These are phyloP conservation scores for Xylaria nigripes DNA, from an alignment of 495 filamentous ascomycete species.

Conservation along the genomic window DNA sequence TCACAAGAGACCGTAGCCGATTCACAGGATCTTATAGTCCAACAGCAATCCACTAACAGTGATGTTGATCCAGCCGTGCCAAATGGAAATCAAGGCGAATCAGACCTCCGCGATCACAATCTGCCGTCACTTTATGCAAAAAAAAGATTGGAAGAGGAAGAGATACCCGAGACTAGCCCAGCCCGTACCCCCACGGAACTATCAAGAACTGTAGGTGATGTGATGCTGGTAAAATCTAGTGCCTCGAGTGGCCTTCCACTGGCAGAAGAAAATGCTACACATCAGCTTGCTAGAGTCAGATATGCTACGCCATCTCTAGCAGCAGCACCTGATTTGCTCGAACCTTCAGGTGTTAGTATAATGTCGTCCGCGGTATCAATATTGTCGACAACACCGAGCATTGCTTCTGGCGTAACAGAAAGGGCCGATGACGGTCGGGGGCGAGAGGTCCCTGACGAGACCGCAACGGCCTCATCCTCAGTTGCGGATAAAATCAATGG, in stretches of 20 bases:
- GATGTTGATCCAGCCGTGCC: neutral
- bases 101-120: neutral
- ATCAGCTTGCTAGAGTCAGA: constrained; percentile 9
- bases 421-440: constrained; percentile 14
- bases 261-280: constrained; percentile 12
- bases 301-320: constrained; percentile 14
- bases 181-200: constrained; percentile 12
- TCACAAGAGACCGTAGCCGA: constrained; percentile 28
- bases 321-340: constrained; percentile 1
- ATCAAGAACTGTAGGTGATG: constrained; percentile 14
- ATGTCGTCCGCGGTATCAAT: constrained; percentile 27
- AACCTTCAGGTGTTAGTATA: constrained; percentile 12
- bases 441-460: constrained; percentile 3
- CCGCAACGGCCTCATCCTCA: constrained; percentile 25
- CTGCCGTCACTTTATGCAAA: constrained; percentile 6
- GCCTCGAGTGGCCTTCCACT: constrained; percentile 15
- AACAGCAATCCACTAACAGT: neutral
- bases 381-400: constrained; percentile 28
- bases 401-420: constrained; percentile 24
- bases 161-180: constrained; percentile 37
- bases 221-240: constrained; percentile 16
- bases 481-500: constrained; percentile 19
- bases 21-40: constrained; percentile 19
- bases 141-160: constrained; percentile 16
- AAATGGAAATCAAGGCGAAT: constrained; percentile 1